Evolutionary conservation across 2,329 filamentous ascomycete species (phyloP).

Genomic region (Fusarium udum): DNA sequence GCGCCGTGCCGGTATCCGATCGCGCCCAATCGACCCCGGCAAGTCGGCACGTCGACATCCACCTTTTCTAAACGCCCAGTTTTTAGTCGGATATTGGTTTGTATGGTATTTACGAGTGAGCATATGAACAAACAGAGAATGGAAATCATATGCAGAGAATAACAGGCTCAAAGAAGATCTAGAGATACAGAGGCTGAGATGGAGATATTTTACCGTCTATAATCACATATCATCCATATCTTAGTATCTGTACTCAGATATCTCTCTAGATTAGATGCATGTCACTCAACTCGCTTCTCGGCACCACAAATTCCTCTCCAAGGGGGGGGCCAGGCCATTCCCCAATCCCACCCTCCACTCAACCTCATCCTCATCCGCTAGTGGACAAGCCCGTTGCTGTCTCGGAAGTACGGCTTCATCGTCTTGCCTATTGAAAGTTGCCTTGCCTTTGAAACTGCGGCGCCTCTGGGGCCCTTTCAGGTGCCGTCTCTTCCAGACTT

Average conservation of each 20-base stretch:
- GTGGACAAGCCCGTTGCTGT: constrained; percentile 35
- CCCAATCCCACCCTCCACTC: constrained; percentile 18
- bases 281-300: constrained; percentile 29
- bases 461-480: background rate
- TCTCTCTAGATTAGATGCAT: background rate
- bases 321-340: background rate
- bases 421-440: constrained; percentile 14
- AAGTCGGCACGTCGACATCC: constrained; percentile 44
- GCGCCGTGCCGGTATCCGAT: constrained; percentile 45
- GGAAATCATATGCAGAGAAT: background rate
- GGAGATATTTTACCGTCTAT: background rate
- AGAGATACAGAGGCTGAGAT: background rate
- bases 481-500: constrained; percentile 27
- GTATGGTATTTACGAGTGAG: background rate
- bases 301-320: constrained; percentile 22
- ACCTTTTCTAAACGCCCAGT: constrained; percentile 33
- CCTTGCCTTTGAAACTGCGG: constrained; percentile 6
- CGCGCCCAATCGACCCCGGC: constrained; percentile 44
- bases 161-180: background rate
- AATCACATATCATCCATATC: background rate
- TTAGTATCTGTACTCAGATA: background rate
- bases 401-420: constrained; percentile 44
- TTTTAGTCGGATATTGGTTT: constrained; percentile 11
- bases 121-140: background rate
- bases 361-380: constrained; percentile 24